Base-by-base conservation (phyloP, 768 basidiomycete genomes). In the Myochromella boudieri region DNA sequence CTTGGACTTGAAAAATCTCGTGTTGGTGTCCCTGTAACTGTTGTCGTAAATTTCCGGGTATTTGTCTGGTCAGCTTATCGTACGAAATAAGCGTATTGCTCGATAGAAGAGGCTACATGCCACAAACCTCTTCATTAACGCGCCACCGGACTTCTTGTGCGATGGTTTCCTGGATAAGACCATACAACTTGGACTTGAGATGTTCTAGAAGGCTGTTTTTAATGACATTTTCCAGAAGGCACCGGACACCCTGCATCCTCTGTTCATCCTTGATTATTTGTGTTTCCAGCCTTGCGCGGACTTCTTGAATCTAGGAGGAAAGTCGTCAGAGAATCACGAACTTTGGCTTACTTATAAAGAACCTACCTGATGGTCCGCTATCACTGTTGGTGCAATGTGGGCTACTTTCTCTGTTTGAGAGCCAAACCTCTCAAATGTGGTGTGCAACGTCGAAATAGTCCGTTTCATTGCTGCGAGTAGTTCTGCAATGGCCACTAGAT, bases 371-470 rank as follows among this genome's bases (percentile, higher is more conserved):
- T 73, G 65, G 4, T 65, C 53, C 1, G 71, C 66, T 47, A 76
- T 74, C 29, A 76, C 65, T 15, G 75, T 72, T 4, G 74, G 68
- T 14, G 70, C 69, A 24, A 80, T 53, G 7, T 67, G 61, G 1
- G 73, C 68, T 37, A 81, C 63, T 29, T 63, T 68, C 36, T 68
- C 66, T 0, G 73, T 71, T 48, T 81, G 78, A n/a, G 61, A 60
- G 5, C 67, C 74, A 4, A 83, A 62, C 1, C 56, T 60, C 29
- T 75, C 74, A 53, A 81, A 74, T 1, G 75, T 72, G 10, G 58
- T 54, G 2, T 71, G 65, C 44, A 82, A 63, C 0, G 63, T 57
- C 1, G 53, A 48, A 4, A 81, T 54, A 4, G 76, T 72, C 14
- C 61, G 56, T 46, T 74, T 76, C 70, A 81, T 75, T 17, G 70